phyloP scores from a whole-genome alignment of 75 land plant genomes.

The Azolla pinnata region DNA sequence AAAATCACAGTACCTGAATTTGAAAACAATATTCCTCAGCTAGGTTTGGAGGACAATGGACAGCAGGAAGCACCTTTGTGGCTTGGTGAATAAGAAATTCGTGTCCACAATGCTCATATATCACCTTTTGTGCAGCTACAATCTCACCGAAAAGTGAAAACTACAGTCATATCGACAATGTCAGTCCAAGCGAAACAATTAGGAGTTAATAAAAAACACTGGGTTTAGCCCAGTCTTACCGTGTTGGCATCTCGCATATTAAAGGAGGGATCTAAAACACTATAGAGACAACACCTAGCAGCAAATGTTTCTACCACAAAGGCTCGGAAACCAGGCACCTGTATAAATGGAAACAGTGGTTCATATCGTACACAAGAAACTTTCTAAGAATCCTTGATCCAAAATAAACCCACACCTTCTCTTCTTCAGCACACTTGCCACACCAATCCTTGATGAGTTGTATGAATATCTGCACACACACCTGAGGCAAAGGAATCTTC shows the following conservation, averaged over 20 bases:
- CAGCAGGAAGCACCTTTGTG: slow-evolving; percentile 57
- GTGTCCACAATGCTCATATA: slow-evolving; percentile 87
- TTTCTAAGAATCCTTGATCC: too few species aligned
- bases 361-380: background rate
- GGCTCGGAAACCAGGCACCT: slow-evolving; percentile 90
- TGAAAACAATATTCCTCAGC: slow-evolving; percentile 75
- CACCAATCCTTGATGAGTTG: slow-evolving; percentile 87
- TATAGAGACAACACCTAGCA: slow-evolving; percentile 69
- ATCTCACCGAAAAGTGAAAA: slow-evolving; percentile 78
- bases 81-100: slow-evolving; percentile 69
- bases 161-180: slow-evolving; percentile 28
- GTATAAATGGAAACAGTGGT: too few species aligned
- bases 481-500: slow-evolving; percentile 28
- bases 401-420: slow-evolving; percentile 45
- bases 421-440: slow-evolving; percentile 43
- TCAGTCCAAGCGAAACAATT: background rate
- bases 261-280: slow-evolving; percentile 80
- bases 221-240: too few species aligned
- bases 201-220: background rate
- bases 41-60: slow-evolving; percentile 72
- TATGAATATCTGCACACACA: slow-evolving; percentile 82
- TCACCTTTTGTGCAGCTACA: slow-evolving; percentile 69
- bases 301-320: slow-evolving; percentile 84
- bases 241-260: slow-evolving; percentile 93
- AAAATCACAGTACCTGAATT: too few species aligned